Evolutionary conservation across 441 rosid genomes (phyloP).

Genomic region (Codiaeum variegatum): DNA sequence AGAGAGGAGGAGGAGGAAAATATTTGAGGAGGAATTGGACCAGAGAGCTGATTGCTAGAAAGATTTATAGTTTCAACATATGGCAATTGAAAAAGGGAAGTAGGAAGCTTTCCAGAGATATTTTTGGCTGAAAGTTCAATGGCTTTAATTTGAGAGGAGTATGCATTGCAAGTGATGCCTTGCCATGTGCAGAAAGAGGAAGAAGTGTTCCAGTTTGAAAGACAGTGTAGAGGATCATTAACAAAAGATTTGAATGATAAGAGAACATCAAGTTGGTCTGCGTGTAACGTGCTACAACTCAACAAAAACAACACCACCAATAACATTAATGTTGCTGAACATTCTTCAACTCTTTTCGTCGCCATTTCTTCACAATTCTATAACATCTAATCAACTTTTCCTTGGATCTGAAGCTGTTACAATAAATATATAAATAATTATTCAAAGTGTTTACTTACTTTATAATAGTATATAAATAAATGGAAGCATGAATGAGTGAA

Average conservation of each 20-base stretch:
- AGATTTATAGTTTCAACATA: constrained; percentile 49
- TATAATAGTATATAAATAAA: neutral
- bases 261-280: constrained; percentile 47
- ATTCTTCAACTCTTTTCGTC: constrained; percentile 19
- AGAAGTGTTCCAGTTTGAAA: constrained; percentile 63
- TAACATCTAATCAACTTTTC: neutral
- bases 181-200: constrained; percentile 55
- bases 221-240: constrained; percentile 49
- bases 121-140: constrained; percentile 56
- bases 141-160: constrained; percentile 41
- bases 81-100: constrained; percentile 47
- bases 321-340: constrained; percentile 23
- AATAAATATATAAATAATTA: constrained; percentile 4
- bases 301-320: constrained; percentile 34
- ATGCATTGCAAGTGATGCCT: constrained; percentile 53
- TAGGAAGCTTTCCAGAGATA: constrained; percentile 50
- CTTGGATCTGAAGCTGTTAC: constrained; percentile 41
- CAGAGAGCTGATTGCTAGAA: constrained; percentile 58
- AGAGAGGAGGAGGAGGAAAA: constrained; percentile 48
- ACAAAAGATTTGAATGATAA: constrained; percentile 61
- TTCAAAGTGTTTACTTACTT: neutral
- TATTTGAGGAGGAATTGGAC: constrained; percentile 43
- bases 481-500: neutral
- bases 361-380: constrained; percentile 24
- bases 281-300: constrained; percentile 35